Conservation (phyloP, 768 basidiomycete species). For the Agaricus sinodeliciosus region DNA sequence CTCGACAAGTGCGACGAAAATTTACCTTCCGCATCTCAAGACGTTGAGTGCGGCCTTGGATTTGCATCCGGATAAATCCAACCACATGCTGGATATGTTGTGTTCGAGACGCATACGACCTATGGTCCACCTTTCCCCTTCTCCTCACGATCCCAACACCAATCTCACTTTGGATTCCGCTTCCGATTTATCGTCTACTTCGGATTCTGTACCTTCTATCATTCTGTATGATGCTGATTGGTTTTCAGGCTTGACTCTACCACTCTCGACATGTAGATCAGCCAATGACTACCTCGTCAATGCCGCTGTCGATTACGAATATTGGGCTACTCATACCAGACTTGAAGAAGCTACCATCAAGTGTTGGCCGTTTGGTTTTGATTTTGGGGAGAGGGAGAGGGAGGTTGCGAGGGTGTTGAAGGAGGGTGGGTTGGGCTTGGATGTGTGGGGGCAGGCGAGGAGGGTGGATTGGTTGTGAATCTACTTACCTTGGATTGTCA, state of each 20-base stretch:
- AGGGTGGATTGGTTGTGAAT: not conserved
- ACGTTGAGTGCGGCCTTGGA: not conserved
- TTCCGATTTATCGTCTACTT: not conserved
- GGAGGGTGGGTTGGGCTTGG: not conserved
- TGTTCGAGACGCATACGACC: not conserved
- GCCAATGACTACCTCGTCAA: not conserved
- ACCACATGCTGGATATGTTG: not conserved
- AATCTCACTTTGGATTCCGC: not conserved
- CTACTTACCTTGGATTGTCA: too few relatives aligned
- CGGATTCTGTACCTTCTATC: not conserved
- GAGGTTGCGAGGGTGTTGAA: not conserved
- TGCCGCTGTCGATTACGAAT: not conserved
- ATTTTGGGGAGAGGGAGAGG: not conserved
- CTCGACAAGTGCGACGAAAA: not conserved
- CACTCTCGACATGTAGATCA: not conserved
- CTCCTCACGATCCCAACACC: not conserved
- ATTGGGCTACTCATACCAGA: not conserved
- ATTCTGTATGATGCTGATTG: not conserved
- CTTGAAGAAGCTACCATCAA: not conserved
- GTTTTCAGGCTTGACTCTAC: not conserved
- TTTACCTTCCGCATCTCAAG: not conserved
- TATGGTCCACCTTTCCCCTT: not conserved
- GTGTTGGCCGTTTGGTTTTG: slow-evolving; percentile 6
- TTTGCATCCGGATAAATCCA: not conserved
- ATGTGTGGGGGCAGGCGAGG: not conserved